These are phyloP conservation scores for Venturia aucupariae DNA, from an alignment of 2,329 filamentous ascomycete species.

Conservation along the genomic window DNA sequence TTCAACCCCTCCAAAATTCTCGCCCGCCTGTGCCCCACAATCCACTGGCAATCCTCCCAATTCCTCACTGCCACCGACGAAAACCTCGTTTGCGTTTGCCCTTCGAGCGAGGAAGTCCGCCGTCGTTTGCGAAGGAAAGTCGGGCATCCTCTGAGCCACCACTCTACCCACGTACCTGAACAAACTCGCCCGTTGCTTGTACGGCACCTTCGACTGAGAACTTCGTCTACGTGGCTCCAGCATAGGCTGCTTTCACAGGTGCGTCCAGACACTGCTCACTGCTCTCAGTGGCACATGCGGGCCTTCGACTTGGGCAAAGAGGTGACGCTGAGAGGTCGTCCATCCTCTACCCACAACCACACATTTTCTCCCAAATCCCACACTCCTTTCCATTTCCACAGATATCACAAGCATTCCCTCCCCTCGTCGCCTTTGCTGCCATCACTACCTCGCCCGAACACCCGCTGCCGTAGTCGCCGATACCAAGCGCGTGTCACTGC, in stretches of 20 bases:
- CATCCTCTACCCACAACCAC: background rate
- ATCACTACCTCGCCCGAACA: background rate
- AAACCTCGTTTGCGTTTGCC: background rate
- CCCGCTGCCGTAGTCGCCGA: background rate
- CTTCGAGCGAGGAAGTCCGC: background rate
- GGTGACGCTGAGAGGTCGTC: background rate
- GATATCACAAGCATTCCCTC: background rate
- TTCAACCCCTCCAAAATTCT: background rate
- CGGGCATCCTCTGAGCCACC: background rate
- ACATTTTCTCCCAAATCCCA: background rate
- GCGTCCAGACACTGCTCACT: background rate
- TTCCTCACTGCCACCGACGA: background rate
- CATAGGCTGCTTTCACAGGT: background rate
- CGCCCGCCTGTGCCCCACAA: background rate
- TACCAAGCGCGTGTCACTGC: background rate
- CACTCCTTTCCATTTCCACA: background rate
- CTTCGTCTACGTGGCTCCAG: background rate
- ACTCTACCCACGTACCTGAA: background rate
- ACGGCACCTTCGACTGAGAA: background rate
- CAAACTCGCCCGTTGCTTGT: background rate
- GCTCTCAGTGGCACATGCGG: background rate
- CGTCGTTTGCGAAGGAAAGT: background rate
- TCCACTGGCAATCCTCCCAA: background rate
- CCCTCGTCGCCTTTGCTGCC: background rate
- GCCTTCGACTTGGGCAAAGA: background rate